Evolutionary conservation across 345 rosid genomes (phyloP).

Genomic region (Gossypium herbaceum): DNA sequence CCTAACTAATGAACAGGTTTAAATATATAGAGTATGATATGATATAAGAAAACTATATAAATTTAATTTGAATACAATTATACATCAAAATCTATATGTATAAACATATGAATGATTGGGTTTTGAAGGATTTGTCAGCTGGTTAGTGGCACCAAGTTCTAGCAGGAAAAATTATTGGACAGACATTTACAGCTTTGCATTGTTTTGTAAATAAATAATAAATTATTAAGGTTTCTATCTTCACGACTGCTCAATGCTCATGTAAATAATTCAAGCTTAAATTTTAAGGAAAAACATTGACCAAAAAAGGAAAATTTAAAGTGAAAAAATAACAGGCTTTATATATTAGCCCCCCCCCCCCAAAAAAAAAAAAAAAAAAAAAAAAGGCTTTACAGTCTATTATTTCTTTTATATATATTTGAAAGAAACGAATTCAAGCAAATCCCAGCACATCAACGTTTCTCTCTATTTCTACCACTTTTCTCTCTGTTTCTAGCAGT

Average conservation of each 20-base stretch:
- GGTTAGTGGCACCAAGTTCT: not conserved
- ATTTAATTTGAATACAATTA: too few relatives aligned
- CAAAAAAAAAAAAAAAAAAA: too few relatives aligned
- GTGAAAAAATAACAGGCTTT: too few relatives aligned
- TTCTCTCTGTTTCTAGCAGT: conserved; percentile 11
- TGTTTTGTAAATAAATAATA: not conserved
- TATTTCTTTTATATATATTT: not conserved
- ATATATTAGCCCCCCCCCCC: too few relatives aligned
- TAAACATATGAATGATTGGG: too few relatives aligned
- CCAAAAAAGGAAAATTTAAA: too few relatives aligned
- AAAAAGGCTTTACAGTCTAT: not conserved
- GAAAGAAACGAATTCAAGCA: not conserved
- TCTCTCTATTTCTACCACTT: not conserved
- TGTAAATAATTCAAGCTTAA: not conserved
- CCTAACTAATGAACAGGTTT: fast-evolving
- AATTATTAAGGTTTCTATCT: not conserved
- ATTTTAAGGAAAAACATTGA: not conserved
- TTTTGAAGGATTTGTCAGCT: not conserved
- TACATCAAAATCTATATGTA: too few relatives aligned
- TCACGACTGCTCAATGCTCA: not conserved
- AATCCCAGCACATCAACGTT: not conserved
- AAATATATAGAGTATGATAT: too few relatives aligned
- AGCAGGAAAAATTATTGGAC: not conserved
- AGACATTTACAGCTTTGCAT: not conserved
- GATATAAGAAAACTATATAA: too few relatives aligned